A percentile compares a stretch with the other conserved stretches of the same genome.
Evolutionary conservation across 2,329 filamentous ascomycete species (phyloP).

Genomic region (Byssochlamys sp.): DNA sequence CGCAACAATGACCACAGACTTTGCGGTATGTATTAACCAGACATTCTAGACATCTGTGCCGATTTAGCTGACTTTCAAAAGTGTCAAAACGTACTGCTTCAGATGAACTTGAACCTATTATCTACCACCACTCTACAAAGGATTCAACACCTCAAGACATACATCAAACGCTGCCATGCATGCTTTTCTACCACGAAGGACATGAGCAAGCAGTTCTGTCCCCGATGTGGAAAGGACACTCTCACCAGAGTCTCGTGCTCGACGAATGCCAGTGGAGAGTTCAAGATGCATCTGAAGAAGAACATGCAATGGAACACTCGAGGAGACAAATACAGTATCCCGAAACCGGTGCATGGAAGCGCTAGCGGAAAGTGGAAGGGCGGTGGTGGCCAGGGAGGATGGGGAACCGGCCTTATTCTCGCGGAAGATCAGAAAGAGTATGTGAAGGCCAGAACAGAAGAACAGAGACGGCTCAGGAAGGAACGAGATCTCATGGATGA

Average conservation of each 20-base stretch:
- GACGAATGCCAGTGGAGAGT: constrained; percentile 69
- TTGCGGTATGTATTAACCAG: constrained; percentile 56
- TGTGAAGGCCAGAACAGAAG: constrained; percentile 51
- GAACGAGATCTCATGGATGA: constrained; percentile 86
- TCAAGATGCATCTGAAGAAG: constrained; percentile 77
- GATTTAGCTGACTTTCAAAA: constrained; percentile 4
- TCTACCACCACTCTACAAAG: constrained; percentile 63
- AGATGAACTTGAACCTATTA: constrained; percentile 86
- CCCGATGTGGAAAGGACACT: constrained; percentile 77
- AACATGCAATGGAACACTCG: constrained; percentile 95
- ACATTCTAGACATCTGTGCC: not conserved
- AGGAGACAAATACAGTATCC: constrained; percentile 84
- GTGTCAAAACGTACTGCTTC: constrained; percentile 78
- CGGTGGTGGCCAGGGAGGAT: constrained; percentile 71
- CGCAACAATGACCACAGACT: constrained; percentile 89
- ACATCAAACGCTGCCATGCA: constrained; percentile 83
- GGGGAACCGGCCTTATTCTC: constrained; percentile 74
- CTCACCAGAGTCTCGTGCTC: constrained; percentile 77
- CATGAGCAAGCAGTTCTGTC: constrained; percentile 84
- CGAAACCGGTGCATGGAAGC: constrained; percentile 75
- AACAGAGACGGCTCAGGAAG: constrained; percentile 50
- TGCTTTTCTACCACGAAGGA: constrained; percentile 80
- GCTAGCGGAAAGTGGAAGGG: constrained; percentile 63
- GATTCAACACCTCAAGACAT: constrained; percentile 76
- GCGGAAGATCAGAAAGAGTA: constrained; percentile 97